Conservation (phyloP, 2,329 filamentous ascomycete genomes). For the Aspergillus udagawae region DNA sequence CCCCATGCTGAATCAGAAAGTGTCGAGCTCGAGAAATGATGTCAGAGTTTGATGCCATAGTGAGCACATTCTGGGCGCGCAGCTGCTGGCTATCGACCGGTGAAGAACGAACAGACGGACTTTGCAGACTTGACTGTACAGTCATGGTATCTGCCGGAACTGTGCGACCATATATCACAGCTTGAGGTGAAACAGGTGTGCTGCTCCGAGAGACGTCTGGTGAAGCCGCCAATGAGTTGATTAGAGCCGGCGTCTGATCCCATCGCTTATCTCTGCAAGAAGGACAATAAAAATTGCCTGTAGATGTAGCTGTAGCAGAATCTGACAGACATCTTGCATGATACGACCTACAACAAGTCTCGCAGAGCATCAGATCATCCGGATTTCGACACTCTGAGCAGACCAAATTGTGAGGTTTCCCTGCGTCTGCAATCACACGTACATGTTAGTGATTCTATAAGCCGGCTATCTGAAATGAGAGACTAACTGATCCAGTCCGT, state of each 20-base stretch:
- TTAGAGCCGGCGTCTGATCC: slow-evolving; percentile 17
- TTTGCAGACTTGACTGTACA: background rate
- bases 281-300: slow-evolving; percentile 21
- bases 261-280: slow-evolving; percentile 22
- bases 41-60: background rate
- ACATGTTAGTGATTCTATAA: slow-evolving; percentile 3
- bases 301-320: background rate
- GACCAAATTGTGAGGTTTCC: slow-evolving; percentile 28
- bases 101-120: background rate
- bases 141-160: background rate
- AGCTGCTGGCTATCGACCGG: background rate
- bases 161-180: background rate
- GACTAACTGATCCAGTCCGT: slow-evolving; percentile 27
- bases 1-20: slow-evolving; percentile 10
- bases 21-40: slow-evolving; percentile 5
- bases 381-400: slow-evolving; percentile 26
- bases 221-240: slow-evolving; percentile 2
- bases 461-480: no score
- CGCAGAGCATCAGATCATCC: slow-evolving; percentile 22
- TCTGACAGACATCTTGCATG: slow-evolving; percentile 21
- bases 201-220: slow-evolving; percentile 10
- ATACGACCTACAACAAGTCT: slow-evolving; percentile 31
- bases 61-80: background rate
- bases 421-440: slow-evolving; percentile 10
- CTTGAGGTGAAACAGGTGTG: slow-evolving; percentile 1